These are phyloP conservation scores for Pythium monospermum DNA, from an alignment of 352 stramenopile species.

Conservation along the genomic window DNA sequence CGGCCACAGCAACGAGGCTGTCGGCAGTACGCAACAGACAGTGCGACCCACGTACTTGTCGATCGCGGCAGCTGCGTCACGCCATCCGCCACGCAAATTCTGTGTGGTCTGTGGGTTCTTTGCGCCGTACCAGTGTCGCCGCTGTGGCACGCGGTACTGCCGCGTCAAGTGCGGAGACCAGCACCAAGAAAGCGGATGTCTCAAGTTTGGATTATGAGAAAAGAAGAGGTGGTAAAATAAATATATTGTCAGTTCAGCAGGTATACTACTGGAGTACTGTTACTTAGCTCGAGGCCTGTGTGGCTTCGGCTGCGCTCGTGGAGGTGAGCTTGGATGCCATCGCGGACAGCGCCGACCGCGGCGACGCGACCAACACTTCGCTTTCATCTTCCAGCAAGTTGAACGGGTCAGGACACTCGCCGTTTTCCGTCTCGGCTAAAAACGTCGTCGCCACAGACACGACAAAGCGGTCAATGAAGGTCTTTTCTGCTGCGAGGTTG, in stretches of 20 bases:
- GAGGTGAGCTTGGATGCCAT: conserved; percentile 13
- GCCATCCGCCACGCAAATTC: conserved; percentile 64
- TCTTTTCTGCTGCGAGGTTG: conserved; percentile 41
- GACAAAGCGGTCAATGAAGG: conserved; percentile 71
- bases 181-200: conserved; percentile 86
- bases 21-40: conserved; percentile 5
- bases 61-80: conserved; percentile 52
- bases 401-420: conserved; percentile 68
- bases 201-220: conserved; percentile 86
- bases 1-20: no score
- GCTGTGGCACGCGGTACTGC: conserved; percentile 80
- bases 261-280: not conserved
- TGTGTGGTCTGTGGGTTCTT: conserved; percentile 86
- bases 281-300: not conserved
- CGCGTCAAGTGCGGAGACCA: conserved; percentile 78
- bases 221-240: not conserved
- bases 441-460: conserved; percentile 39
- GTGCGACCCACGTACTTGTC: conserved; percentile 64
- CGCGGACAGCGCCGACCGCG: conserved; percentile 12
- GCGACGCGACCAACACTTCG: conserved; percentile 33
- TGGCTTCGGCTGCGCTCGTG: not conserved
- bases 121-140: conserved; percentile 68
- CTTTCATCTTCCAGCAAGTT: conserved; percentile 56
- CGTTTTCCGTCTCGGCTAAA: conserved; percentile 61
- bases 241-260: not conserved